A percentile compares a stretch with the other conserved stretches of the same genome.
These are phyloP conservation scores for Globisporangium canariense DNA, from an alignment of 352 stramenopile species.

Conservation along the genomic window DNA sequence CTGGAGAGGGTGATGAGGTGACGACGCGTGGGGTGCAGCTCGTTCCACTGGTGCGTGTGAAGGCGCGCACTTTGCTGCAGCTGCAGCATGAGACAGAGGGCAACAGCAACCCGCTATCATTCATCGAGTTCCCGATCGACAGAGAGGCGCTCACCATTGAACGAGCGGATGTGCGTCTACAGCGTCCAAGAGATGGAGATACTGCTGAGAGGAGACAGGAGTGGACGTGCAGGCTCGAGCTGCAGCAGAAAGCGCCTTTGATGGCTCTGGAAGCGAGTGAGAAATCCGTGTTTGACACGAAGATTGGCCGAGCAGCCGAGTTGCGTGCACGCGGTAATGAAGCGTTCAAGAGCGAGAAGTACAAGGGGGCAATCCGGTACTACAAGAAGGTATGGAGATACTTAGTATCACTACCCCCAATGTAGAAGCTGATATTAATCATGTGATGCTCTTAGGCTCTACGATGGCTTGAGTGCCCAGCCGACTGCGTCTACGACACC, in stretches of 20 bases:
- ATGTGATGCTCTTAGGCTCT: conserved; percentile 26
- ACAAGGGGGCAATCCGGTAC: conserved; percentile 28
- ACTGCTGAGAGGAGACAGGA: not conserved
- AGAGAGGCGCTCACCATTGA: conserved; percentile 1
- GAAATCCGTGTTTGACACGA: conserved; percentile 44
- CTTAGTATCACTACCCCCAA: not conserved
- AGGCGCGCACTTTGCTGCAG: conserved; percentile 7
- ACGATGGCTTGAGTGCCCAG: conserved; percentile 51
- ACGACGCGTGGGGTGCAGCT: conserved; percentile 1
- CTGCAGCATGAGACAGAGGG: not conserved
- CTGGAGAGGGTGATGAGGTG: not conserved
- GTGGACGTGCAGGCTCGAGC: conserved; percentile 11
- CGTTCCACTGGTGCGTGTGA: not conserved
- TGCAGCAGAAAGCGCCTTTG: not conserved
- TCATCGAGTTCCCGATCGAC: conserved; percentile 11
- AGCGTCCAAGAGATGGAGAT: not conserved
- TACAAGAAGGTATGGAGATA: conserved; percentile 32
- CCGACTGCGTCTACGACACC: conserved; percentile 30
- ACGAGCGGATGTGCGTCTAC: not conserved
- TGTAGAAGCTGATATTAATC: not conserved
- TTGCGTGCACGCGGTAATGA: conserved; percentile 56
- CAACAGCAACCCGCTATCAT: not conserved
- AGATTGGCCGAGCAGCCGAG: conserved; percentile 36
- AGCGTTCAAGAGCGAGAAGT: conserved; percentile 40
- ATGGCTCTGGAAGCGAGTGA: not conserved